These are phyloP conservation scores for Pyrrhoderma lamaoense DNA, from an alignment of 1,284 basidiomycete genomes.

Conservation along the genomic window DNA sequence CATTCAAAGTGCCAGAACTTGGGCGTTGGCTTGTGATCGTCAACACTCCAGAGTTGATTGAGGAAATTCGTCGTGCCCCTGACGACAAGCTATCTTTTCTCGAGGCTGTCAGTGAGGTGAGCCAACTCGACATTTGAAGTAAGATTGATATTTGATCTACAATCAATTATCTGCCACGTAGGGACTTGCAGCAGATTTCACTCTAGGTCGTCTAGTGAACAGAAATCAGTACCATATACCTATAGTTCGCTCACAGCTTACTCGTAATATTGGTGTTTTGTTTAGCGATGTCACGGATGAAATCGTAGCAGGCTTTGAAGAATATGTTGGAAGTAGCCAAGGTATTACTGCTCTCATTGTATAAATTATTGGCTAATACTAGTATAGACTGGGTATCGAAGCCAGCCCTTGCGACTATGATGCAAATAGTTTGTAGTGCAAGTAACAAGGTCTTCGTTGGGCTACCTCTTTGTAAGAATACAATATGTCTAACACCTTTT, in stretches of 20 bases:
- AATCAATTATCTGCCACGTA: slow-evolving; percentile 3
- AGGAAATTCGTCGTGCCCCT: slow-evolving; percentile 30
- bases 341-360: slow-evolving; percentile 7
- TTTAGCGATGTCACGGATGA: slow-evolving; percentile 21
- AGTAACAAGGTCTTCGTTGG: slow-evolving; percentile 36
- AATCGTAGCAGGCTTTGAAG: slow-evolving; percentile 17
- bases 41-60: slow-evolving; percentile 27
- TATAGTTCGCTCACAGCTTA: slow-evolving; percentile 19
- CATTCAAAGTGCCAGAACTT: slow-evolving; percentile 30
- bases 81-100: slow-evolving; percentile 30
- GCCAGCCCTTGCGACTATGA: slow-evolving; percentile 18
- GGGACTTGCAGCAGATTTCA: slow-evolving; percentile 5
- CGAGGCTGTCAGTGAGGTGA: slow-evolving; percentile 26
- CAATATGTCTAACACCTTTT: too few species aligned
- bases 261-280: slow-evolving; percentile 17
- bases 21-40: slow-evolving; percentile 29
- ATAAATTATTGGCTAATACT: not conserved
- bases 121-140: not conserved
- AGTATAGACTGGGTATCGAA: slow-evolving; percentile 28
- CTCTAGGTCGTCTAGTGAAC: slow-evolving; percentile 7
- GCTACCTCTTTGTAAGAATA: slow-evolving; percentile 31
- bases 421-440: slow-evolving; percentile 27
- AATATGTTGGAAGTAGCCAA: slow-evolving; percentile 14
- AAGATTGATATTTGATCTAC: not conserved
- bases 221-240: slow-evolving; percentile 17